Percentiles rank a stretch among this genome's conserved stretches.
phyloP scores from a whole-genome alignment of 1,284 basidiomycete genomes.

The Limonomyces culmigenus region DNA sequence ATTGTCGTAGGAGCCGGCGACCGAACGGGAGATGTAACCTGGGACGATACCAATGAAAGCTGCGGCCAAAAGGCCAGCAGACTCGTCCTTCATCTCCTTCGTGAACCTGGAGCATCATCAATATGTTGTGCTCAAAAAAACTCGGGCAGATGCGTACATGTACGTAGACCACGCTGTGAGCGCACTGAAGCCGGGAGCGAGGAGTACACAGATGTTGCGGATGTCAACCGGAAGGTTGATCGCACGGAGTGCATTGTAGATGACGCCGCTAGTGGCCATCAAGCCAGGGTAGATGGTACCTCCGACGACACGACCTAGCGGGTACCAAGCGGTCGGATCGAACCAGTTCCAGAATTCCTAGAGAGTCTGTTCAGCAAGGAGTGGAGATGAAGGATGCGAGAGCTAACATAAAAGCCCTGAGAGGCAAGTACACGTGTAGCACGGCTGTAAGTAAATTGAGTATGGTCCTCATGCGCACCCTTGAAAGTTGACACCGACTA shows the following conservation, averaged over 20 bases:
- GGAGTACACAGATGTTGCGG: constrained; percentile 90
- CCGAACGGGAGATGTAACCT: constrained; percentile 96
- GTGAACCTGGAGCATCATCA: constrained; percentile 50
- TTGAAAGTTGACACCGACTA: constrained; percentile 40
- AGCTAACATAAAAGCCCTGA: constrained; percentile 84
- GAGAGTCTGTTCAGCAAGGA: constrained; percentile 1
- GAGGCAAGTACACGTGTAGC: constrained; percentile 79
- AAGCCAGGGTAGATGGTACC: constrained; percentile 97
- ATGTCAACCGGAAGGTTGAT: constrained; percentile 96
- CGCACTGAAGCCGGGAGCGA: constrained; percentile 94
- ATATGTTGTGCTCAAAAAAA: constrained; percentile 1
- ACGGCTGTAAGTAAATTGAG: constrained; percentile 34
- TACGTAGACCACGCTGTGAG: constrained; percentile 97
- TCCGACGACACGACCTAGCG: constrained; percentile 93
- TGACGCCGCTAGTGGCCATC: constrained; percentile 95
- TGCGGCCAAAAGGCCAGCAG: constrained; percentile 92
- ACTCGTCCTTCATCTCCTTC: constrained; percentile 84
- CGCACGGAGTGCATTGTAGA: constrained; percentile 81
- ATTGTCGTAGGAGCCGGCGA: constrained; percentile 98
- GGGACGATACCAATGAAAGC: constrained; percentile 97
- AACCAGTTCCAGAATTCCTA: constrained; percentile 99
- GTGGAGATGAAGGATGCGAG: neutral
- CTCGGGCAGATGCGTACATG: constrained; percentile 35
- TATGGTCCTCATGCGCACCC: neutral
- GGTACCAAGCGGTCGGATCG: constrained; percentile 98